Conservation (phyloP, 169 alveolate species). For the Cryptosporidium canis region DNA sequence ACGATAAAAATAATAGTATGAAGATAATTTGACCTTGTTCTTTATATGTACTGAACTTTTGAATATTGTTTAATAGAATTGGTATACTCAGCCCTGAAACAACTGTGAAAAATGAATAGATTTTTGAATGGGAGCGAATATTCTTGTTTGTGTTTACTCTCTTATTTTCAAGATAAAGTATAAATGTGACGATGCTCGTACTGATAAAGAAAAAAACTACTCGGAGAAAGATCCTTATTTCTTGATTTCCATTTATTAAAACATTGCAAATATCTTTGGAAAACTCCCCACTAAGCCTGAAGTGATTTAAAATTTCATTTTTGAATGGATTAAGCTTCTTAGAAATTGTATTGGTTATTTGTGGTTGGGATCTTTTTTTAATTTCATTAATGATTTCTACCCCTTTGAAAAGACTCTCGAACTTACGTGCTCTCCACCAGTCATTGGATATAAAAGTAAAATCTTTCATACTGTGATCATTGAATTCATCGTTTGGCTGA, state of each 20-base stretch:
- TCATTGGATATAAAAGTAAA: constrained; percentile 28
- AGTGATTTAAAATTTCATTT: not conserved
- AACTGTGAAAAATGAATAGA: constrained; percentile 6
- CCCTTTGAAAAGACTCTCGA: constrained; percentile 60
- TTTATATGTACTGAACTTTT: constrained; percentile 13
- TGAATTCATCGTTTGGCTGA: not conserved
- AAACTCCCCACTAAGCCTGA: not conserved
- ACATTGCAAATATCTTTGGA: constrained; percentile 19
- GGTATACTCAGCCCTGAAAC: constrained; percentile 31
- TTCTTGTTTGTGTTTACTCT: not conserved
- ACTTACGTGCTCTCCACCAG: constrained; percentile 44
- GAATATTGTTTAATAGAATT: constrained; percentile 24
- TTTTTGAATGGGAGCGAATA: not conserved
- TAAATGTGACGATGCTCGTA: not conserved
- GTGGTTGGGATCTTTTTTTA: constrained; percentile 12
- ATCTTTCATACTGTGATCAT: not conserved
- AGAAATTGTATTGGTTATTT: not conserved
- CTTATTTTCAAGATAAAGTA: constrained; percentile 19
- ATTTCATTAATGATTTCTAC: constrained; percentile 65
- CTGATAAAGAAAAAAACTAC: not conserved
- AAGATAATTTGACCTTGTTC: constrained; percentile 50
- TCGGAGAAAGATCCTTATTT: not conserved
- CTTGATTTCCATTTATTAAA: constrained; percentile 16
- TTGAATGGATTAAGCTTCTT: not conserved
- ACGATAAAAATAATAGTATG: constrained; percentile 40